phyloP scores from a whole-genome alignment of 306 rosid species.

The Prunus mira region DNA sequence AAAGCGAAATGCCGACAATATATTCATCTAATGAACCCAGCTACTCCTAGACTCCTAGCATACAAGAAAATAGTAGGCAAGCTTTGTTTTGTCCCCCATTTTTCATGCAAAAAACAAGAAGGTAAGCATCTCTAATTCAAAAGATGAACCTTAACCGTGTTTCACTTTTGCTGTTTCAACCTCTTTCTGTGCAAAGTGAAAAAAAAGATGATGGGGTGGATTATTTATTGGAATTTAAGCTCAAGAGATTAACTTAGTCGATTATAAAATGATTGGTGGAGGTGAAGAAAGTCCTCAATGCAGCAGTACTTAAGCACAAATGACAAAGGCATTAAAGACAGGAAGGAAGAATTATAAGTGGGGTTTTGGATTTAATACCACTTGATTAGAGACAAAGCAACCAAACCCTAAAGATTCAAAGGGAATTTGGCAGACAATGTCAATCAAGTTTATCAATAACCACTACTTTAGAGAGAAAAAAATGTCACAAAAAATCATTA shows the following conservation, averaged over 20 bases:
- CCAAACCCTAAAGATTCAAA: slow-evolving; percentile 14
- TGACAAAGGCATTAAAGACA: neutral
- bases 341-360: slow-evolving; percentile 11
- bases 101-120: slow-evolving; percentile 13
- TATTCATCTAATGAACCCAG: slow-evolving; percentile 6
- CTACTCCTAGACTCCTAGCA: neutral
- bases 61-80: neutral
- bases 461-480: neutral
- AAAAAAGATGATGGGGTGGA: slow-evolving; percentile 1
- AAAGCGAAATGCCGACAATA: slow-evolving; percentile 6
- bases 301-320: neutral
- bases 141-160: slow-evolving; percentile 17
- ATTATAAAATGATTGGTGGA: slow-evolving; percentile 11
- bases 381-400: slow-evolving; percentile 37
- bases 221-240: slow-evolving; percentile 12
- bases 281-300: neutral
- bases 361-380: slow-evolving; percentile 10
- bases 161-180: slow-evolving; percentile 15
- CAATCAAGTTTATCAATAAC: slow-evolving; percentile 15
- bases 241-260: neutral
- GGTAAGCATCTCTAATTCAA: neutral
- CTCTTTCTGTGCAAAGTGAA: neutral
- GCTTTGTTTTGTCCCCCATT: slow-evolving; percentile 17
- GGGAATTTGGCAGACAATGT: slow-evolving; percentile 22
- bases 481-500: neutral